Evolutionary conservation across 2,329 filamentous ascomycete genomes (phyloP).

Genomic region (Talaromyces funiculosus): DNA sequence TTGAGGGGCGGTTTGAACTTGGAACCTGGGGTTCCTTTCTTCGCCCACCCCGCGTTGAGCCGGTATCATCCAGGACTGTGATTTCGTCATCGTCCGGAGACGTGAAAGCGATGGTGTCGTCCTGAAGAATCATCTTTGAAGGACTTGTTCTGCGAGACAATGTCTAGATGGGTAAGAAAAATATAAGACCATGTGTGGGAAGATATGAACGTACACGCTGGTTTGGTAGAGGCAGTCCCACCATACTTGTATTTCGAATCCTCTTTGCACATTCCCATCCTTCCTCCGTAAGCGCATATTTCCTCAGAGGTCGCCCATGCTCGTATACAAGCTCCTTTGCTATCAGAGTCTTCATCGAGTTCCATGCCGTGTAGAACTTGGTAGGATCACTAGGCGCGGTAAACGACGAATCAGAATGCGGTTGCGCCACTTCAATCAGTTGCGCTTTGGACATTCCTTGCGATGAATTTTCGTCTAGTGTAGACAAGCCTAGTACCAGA

Average conservation of each 20-base stretch:
- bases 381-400: conserved; percentile 60
- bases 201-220: neutral
- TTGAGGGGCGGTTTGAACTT: conserved; percentile 29
- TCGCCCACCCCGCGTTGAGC: neutral
- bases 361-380: conserved; percentile 75
- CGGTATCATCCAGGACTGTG: neutral
- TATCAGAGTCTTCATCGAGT: conserved; percentile 69
- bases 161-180: conserved; percentile 1
- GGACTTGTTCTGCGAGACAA: neutral
- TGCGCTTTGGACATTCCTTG: conserved; percentile 61
- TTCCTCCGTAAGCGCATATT: conserved; percentile 68
- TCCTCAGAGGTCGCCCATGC: conserved; percentile 60
- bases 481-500: conserved; percentile 61
- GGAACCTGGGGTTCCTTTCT: neutral
- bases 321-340: conserved; percentile 70
- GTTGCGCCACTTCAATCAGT: conserved; percentile 64
- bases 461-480: conserved; percentile 50
- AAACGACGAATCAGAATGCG: conserved; percentile 68
- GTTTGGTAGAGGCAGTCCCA: neutral
- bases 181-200: neutral
- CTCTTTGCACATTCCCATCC: conserved; percentile 68
- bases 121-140: neutral
- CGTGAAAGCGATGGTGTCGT: neutral
- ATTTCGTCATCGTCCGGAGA: conserved; percentile 12
- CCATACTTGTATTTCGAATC: conserved; percentile 47